Evolutionary conservation across 2,329 filamentous ascomycete genomes (phyloP).

Genomic region (Colletotrichum viniferum): DNA sequence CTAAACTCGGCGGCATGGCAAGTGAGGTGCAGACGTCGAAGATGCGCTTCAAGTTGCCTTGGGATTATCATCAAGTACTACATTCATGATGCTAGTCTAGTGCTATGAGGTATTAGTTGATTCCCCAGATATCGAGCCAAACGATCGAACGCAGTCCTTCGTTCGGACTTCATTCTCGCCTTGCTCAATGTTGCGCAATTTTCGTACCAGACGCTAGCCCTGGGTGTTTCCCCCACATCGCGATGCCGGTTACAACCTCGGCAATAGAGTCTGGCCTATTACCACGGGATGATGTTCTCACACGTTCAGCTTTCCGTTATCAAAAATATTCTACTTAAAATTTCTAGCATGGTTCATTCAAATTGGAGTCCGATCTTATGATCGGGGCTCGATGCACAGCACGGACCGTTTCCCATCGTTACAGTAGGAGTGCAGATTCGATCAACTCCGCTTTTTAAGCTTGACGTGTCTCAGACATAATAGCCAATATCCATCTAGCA

Average conservation of each 20-base stretch:
- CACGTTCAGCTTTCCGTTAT: neutral
- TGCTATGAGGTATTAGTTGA: neutral
- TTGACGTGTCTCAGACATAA: neutral
- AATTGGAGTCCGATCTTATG: neutral
- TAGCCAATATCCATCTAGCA: neutral
- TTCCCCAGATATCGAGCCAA: neutral
- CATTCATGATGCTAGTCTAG: neutral
- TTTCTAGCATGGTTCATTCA: neutral
- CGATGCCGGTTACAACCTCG: neutral
- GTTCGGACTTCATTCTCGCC: neutral
- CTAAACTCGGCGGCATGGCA: neutral
- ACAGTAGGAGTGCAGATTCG: neutral
- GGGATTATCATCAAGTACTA: neutral
- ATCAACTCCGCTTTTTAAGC: neutral
- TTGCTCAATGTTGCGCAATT: neutral
- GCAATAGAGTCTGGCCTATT: neutral
- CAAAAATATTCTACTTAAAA: accelerated
- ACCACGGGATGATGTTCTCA: neutral
- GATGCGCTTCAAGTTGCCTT: neutral
- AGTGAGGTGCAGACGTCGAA: neutral
- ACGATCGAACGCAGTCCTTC: neutral
- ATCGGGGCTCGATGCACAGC: neutral
- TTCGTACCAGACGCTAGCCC: neutral
- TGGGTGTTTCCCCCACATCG: neutral
- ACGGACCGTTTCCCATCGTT: neutral